Evolutionary conservation across 257 asterid genomes (phyloP), one percentile per base, ranked within the genome.

Genomic region (Coffea eugenioides): DNA sequence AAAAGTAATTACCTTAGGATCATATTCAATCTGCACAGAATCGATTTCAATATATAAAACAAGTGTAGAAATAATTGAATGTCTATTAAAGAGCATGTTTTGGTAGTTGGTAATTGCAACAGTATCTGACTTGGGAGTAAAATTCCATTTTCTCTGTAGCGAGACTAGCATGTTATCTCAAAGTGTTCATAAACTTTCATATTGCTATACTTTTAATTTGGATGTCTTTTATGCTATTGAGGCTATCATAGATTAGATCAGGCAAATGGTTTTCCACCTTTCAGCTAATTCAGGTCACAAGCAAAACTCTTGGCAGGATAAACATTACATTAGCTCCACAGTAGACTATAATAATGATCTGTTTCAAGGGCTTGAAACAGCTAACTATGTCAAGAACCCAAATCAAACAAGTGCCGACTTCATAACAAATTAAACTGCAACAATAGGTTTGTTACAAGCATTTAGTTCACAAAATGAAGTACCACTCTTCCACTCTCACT

Each of bases 1-100:
- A 83, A 89, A 95, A 85, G 81, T 88, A 64, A 90, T 85, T 73
- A 83, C 71, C 81, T 81, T 79, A 46, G 97, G 95, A 83, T 95
- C 91, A 83, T 95, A 95, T 84, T 92, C 98, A 83, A 93, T 84
- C 99, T 95, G 94, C 88, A 80, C 54, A 77, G 75, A 74, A 82
- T 70, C 46, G 45, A 80, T 71, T 45, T 43, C 46, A 64, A 21
- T 64, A 11, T 34, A 23, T 48, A 31, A 77, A 52, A 43, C 31
- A 69, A 57, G 51, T 18, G 49, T 23, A 45, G 9, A 64, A 36
- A 34, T 1, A 51, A 34, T 45, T 23, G 34, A n/a, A 64, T 49
- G 23, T 21, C 41, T 5, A 52, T 23, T 15, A n/a, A 64, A 71
- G 56, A 48, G 25, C 9, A 49, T n/a, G 4, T 69, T 56, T 57